phyloP scores from a whole-genome alignment of 169 alveolate genomes.

The Plasmodium vinckei region DNA sequence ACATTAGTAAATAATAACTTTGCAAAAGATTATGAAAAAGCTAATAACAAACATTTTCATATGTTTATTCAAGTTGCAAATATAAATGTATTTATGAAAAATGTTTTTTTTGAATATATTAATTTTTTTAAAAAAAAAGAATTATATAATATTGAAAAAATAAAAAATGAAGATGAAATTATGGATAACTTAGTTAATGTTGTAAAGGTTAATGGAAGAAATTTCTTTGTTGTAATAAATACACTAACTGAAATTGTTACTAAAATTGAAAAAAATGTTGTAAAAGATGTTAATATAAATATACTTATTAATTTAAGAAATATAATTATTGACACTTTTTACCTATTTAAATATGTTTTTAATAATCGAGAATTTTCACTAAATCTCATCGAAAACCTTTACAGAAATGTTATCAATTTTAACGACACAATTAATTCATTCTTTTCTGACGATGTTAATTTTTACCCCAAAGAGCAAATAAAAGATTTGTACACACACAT shows the following conservation, averaged over 20 bases:
- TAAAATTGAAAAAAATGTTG: constrained; percentile 44
- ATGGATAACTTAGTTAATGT: constrained; percentile 60
- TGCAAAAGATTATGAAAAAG: constrained; percentile 52
- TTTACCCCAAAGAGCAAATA: constrained; percentile 70
- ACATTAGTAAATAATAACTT: constrained; percentile 20
- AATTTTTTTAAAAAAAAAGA: constrained; percentile 72
- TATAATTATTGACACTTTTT: constrained; percentile 58
- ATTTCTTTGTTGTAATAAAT: constrained; percentile 40
- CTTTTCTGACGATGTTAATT: constrained; percentile 44
- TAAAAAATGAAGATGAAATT: constrained; percentile 68
- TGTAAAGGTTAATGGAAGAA: constrained; percentile 52
- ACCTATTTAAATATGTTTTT: constrained; percentile 56
- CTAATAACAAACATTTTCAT: constrained; percentile 59
- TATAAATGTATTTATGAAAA: constrained; percentile 71
- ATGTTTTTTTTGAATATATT: constrained; percentile 38
- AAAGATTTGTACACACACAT: constrained; percentile 43
- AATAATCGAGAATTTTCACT: constrained; percentile 43
- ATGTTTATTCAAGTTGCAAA: constrained; percentile 56
- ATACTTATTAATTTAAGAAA: constrained; percentile 53
- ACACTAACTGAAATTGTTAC: constrained; percentile 45
- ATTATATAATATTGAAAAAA: constrained; percentile 49
- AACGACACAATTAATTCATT: constrained; percentile 33
- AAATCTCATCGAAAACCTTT: constrained; percentile 45
- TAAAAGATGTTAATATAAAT: constrained; percentile 40
- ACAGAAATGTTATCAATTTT: constrained; percentile 23